Percentiles rank a stretch among this genome's conserved stretches.
Conservation (phyloP, 2,329 filamentous ascomycete species). For the Monilinia vaccinii-corymbosi region DNA sequence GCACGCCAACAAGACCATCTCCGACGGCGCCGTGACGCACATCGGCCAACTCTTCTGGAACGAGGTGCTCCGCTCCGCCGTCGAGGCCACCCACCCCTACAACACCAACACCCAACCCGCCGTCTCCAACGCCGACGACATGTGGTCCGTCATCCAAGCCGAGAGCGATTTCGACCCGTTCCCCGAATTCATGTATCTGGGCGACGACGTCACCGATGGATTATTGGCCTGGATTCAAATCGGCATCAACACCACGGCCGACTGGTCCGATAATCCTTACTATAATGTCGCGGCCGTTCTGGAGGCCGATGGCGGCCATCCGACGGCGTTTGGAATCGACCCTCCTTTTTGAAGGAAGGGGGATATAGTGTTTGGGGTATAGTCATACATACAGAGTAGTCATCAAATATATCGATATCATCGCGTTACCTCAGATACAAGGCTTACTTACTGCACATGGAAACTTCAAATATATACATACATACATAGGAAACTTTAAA, state of each 20-base stretch:
- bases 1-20: slow-evolving; percentile 33
- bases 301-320: background rate
- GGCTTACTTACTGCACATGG: no score
- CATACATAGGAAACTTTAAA: no score
- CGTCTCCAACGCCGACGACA: slow-evolving; percentile 42
- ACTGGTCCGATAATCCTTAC: slow-evolving; percentile 11
- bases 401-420: no score
- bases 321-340: no score
- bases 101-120: slow-evolving; percentile 33
- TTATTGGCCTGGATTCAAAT: slow-evolving; percentile 41
- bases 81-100: slow-evolving; percentile 39
- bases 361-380: no score
- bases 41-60: slow-evolving; percentile 53
- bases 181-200: slow-evolving; percentile 43
- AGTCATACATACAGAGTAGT: no score
- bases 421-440: no score
- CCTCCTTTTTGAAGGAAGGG: no score
- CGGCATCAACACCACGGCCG: slow-evolving; percentile 33
- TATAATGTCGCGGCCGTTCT: background rate
- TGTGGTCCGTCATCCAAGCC: slow-evolving; percentile 34
- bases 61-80: slow-evolving; percentile 39
- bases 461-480: no score
- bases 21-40: slow-evolving; percentile 41
- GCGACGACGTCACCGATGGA: slow-evolving; percentile 38
- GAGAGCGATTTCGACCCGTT: slow-evolving; percentile 42